A percentile compares a stretch with the other conserved stretches of the same genome.
Conservation (phyloP, 352 stramenopile genomes). For the Phytophthora macrochlamydospora region DNA sequence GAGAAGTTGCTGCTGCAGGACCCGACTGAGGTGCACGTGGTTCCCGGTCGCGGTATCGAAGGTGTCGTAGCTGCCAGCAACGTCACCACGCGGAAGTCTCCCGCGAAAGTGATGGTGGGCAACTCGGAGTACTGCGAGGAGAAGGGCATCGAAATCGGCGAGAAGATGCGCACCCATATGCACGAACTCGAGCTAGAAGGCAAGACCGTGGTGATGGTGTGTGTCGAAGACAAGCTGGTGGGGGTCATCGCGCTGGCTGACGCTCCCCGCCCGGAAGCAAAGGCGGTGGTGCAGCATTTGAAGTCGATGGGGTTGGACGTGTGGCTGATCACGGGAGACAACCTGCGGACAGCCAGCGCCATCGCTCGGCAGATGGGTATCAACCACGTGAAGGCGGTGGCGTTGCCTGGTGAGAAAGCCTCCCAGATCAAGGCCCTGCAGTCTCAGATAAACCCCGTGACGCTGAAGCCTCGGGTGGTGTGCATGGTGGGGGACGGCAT, state of each 20-base stretch:
- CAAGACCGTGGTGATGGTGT: constrained; percentile 87
- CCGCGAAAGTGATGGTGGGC: constrained; percentile 68
- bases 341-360: constrained; percentile 89
- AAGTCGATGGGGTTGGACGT: constrained; percentile 86
- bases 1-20: constrained; percentile 80
- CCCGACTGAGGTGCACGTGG: constrained; percentile 71
- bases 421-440: constrained; percentile 90
- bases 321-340: constrained; percentile 93
- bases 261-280: constrained; percentile 73
- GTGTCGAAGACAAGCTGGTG: constrained; percentile 67
- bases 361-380: constrained; percentile 92
- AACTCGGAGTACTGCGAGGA: constrained; percentile 85
- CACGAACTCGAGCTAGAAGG: constrained; percentile 84
- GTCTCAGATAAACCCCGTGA: constrained; percentile 69
- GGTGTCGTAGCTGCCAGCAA: constrained; percentile 47
- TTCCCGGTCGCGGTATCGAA: constrained; percentile 82
- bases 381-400: constrained; percentile 82
- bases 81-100: constrained; percentile 17
- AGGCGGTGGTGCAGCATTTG: constrained; percentile 71
- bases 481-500: constrained; percentile 95
- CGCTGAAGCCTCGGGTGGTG: constrained; percentile 80
- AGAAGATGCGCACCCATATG: constrained; percentile 76
- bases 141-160: constrained; percentile 65
- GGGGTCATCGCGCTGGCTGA: constrained; percentile 83
- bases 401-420: constrained; percentile 95